These are phyloP conservation scores for Yamadazyma conglobata DNA, from an alignment of 1,139 yeast genomes.

Conservation along the genomic window DNA sequence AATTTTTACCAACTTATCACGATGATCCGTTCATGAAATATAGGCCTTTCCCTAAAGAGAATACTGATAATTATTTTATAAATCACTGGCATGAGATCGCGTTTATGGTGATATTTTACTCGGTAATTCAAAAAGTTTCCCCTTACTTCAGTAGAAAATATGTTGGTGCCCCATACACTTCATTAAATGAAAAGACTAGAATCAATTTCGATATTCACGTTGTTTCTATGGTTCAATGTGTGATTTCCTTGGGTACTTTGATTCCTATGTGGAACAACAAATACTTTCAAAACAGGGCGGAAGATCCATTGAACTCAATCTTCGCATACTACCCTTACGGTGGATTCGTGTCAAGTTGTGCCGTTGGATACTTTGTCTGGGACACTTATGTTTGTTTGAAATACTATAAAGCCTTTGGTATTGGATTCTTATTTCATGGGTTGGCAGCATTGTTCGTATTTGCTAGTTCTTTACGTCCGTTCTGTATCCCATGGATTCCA, in stretches of 20 bases:
- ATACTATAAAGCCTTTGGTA: constrained; percentile 66
- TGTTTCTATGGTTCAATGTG: constrained; percentile 81
- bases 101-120: constrained; percentile 38
- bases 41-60: constrained; percentile 45
- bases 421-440: constrained; percentile 85
- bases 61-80: constrained; percentile 22
- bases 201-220: constrained; percentile 84
- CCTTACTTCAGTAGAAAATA: constrained; percentile 27
- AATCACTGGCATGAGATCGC: constrained; percentile 58
- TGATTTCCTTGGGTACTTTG: constrained; percentile 52
- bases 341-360: constrained; percentile 66
- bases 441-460: constrained; percentile 77
- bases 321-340: constrained; percentile 72
- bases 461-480: constrained; percentile 47
- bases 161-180: constrained; percentile 48
- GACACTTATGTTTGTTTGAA: constrained; percentile 65
- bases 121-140: constrained; percentile 37
- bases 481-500: constrained; percentile 73
- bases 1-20: constrained; percentile 23
- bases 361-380: constrained; percentile 91
- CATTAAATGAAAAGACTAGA: constrained; percentile 43
- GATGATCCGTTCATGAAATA: constrained; percentile 44
- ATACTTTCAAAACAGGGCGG: constrained; percentile 36
- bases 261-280: constrained; percentile 59
- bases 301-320: constrained; percentile 45